Conservation (phyloP, 2,329 filamentous ascomycete species). For the Colletotrichum costaricense region DNA sequence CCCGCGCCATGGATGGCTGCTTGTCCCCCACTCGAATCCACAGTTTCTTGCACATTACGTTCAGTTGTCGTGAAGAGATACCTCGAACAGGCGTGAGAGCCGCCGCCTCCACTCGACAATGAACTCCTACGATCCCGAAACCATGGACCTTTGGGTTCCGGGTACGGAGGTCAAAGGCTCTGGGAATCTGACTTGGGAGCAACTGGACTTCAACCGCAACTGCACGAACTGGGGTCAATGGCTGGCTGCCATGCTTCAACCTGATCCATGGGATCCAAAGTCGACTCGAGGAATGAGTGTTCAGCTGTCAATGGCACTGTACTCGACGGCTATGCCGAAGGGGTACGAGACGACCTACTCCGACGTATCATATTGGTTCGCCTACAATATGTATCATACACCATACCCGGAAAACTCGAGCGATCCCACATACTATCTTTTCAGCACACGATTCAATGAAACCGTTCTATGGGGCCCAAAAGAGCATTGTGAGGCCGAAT, state of each 20-base stretch:
- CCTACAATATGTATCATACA: constrained; percentile 32
- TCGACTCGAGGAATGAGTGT: constrained; percentile 24
- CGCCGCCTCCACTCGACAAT: not conserved
- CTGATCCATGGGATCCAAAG: constrained; percentile 28
- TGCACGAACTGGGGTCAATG: constrained; percentile 28
- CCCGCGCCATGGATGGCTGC: not conserved
- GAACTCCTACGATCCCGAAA: not conserved
- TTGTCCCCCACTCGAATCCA: not conserved
- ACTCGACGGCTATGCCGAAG: not conserved
- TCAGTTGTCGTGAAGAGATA: not conserved
- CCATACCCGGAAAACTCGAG: not conserved
- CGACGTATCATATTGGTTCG: constrained; percentile 19
- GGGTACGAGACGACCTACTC: constrained; percentile 10
- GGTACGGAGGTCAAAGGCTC: constrained; percentile 7
- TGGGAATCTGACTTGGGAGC: constrained; percentile 24
- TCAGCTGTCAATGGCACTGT: constrained; percentile 1
- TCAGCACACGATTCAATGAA: constrained; percentile 23
- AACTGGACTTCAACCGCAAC: constrained; percentile 26
- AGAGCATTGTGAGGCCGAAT: constrained; percentile 10
- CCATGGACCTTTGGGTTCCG: constrained; percentile 25
- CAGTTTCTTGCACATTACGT: not conserved
- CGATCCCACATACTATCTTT: constrained; percentile 8
- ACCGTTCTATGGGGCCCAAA: constrained; percentile 16
- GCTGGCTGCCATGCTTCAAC: constrained; percentile 14
- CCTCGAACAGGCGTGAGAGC: not conserved